Conservation (phyloP, 2,329 filamentous ascomycete species). For the Ophiostoma pallidulum region DNA sequence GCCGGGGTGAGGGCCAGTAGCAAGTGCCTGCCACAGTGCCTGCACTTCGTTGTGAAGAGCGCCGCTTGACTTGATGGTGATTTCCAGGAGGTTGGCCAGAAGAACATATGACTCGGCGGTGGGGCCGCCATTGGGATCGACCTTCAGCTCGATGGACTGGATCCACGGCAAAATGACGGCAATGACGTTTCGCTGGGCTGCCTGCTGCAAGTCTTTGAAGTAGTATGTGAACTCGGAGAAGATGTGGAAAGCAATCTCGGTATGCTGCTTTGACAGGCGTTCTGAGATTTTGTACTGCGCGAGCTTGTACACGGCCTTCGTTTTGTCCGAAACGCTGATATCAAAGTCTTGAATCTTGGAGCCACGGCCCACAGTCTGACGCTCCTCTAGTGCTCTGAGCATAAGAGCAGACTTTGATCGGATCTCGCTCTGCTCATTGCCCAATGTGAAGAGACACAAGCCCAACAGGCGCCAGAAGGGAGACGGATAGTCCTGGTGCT, state of each 20-base stretch:
- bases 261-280: constrained; percentile 76
- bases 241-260: constrained; percentile 81
- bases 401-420: constrained; percentile 79
- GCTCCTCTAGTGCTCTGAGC: constrained; percentile 70
- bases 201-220: constrained; percentile 77
- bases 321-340: constrained; percentile 97
- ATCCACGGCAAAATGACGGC: constrained; percentile 95
- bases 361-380: constrained; percentile 57
- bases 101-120: constrained; percentile 91
- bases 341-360: constrained; percentile 96
- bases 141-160: constrained; percentile 81
- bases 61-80: constrained; percentile 85
- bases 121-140: constrained; percentile 85
- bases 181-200: constrained; percentile 85
- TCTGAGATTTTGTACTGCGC: constrained; percentile 96
- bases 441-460: constrained; percentile 82
- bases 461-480: constrained; percentile 88
- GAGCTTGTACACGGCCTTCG: constrained; percentile 93
- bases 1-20: constrained; percentile 82
- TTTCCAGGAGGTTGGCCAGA: constrained; percentile 87
- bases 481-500: constrained; percentile 71
- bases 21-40: constrained; percentile 91
- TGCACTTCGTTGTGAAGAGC: constrained; percentile 93
- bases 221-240: constrained; percentile 94
- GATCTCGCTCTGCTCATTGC: constrained; percentile 82